phyloP scores from a whole-genome alignment of 352 stramenopile genomes.

The Saprolegnia parasitica region DNA sequence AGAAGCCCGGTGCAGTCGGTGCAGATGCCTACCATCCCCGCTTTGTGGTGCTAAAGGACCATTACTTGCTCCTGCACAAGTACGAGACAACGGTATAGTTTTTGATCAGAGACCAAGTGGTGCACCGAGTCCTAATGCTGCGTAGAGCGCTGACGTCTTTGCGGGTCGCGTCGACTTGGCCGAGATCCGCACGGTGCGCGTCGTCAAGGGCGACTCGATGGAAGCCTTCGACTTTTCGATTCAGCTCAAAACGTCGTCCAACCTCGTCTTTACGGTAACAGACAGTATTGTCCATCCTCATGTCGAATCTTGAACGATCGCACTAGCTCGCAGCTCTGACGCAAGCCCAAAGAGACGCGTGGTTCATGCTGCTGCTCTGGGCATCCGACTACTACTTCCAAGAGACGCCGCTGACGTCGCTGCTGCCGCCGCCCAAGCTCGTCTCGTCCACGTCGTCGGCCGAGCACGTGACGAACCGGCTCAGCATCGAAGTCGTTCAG shows the following conservation, averaged over 20 bases:
- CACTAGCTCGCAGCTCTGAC: slow-evolving; percentile 66
- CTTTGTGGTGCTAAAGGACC: slow-evolving; percentile 77
- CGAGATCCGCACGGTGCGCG: slow-evolving; percentile 73
- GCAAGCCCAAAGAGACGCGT: slow-evolving; percentile 81
- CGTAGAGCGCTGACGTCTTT: slow-evolving; percentile 41
- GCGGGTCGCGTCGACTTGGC: slow-evolving; percentile 65
- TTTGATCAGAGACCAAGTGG: too few species aligned
- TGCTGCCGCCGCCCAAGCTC: slow-evolving; percentile 1
- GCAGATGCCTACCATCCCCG: slow-evolving; percentile 75
- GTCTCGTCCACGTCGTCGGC: slow-evolving; percentile 8
- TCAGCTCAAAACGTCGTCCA: slow-evolving; percentile 65
- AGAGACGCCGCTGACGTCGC: background rate
- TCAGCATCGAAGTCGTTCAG: slow-evolving; percentile 24
- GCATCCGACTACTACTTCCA: slow-evolving; percentile 81
- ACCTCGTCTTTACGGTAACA: slow-evolving; percentile 74
- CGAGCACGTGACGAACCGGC: slow-evolving; percentile 16
- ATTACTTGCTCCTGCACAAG: slow-evolving; percentile 79
- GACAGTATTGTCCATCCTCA: background rate
- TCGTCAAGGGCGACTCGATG: slow-evolving; percentile 70
- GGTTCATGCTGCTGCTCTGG: slow-evolving; percentile 80
- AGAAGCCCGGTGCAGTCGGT: slow-evolving; percentile 56
- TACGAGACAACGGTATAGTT: slow-evolving; percentile 43
- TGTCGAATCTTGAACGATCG: background rate
- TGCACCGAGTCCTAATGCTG: too few species aligned
- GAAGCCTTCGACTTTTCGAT: slow-evolving; percentile 84